phyloP scores from a whole-genome alignment of 108 stramenopile species.

The Pseudonitzschia multiseries region DNA sequence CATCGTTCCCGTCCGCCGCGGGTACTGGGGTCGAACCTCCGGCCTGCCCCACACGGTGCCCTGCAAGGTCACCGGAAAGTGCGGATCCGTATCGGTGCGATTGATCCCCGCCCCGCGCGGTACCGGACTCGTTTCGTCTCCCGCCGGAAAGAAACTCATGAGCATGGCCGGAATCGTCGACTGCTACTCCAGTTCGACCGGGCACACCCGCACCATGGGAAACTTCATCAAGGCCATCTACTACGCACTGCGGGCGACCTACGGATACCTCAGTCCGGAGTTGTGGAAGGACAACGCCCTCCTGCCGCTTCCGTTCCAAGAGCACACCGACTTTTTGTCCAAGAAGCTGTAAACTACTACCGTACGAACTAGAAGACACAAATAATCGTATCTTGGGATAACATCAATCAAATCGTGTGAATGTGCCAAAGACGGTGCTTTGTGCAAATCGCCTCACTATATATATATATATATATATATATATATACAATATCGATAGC shows the following conservation, averaged over 20 bases:
- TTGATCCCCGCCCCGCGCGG: slow-evolving; percentile 99
- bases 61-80: slow-evolving; percentile 99
- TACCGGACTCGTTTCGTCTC: slow-evolving; percentile 98
- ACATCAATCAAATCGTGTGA: no score
- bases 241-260: slow-evolving; percentile 96
- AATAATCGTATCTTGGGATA: no score
- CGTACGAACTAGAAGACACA: no score
- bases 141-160: slow-evolving; percentile 98
- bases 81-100: slow-evolving; percentile 98
- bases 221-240: slow-evolving; percentile 99
- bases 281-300: slow-evolving; percentile 96
- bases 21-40: slow-evolving; percentile 98
- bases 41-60: slow-evolving; percentile 99
- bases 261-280: slow-evolving; percentile 98
- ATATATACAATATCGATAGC: no score
- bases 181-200: slow-evolving; percentile 90
- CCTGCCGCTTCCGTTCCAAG: slow-evolving; percentile 91
- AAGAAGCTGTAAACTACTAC: slow-evolving; percentile 80
- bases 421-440: background rate
- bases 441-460: background rate
- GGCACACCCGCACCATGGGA: slow-evolving; percentile 99
- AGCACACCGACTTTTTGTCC: slow-evolving; percentile 99
- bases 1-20: slow-evolving; percentile 97
- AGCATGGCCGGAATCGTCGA: slow-evolving; percentile 98
- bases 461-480: no score